Percentiles rank a stretch among this genome's conserved stretches.
Evolutionary conservation across 1,139 yeast species (phyloP).

Genomic region (Hanseniaspora sp.): DNA sequence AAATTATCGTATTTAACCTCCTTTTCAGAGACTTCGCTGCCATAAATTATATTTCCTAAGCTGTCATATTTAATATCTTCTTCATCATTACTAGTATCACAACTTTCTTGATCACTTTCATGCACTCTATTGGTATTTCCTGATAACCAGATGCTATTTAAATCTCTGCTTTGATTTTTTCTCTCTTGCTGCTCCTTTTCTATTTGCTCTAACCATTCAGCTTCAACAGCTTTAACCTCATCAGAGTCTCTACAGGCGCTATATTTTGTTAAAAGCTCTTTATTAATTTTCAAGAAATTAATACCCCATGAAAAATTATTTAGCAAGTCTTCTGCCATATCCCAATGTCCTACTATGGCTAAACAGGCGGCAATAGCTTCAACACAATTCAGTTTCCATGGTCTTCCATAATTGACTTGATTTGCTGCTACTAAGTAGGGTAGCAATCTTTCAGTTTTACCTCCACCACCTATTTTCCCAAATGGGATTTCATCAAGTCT

Average conservation of each 20-base stretch:
- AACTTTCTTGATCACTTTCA: slow-evolving; percentile 19
- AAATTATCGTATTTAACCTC: slow-evolving; percentile 24
- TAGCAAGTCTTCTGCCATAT: slow-evolving; percentile 73
- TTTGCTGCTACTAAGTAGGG: slow-evolving; percentile 95
- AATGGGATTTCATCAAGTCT: slow-evolving; percentile 92
- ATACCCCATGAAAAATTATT: slow-evolving; percentile 88
- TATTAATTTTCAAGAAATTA: slow-evolving; percentile 70
- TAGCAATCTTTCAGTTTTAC: slow-evolving; percentile 70
- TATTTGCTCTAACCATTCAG: slow-evolving; percentile 56
- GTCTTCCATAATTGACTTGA: slow-evolving; percentile 92
- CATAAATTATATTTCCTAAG: slow-evolving; percentile 23
- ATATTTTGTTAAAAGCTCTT: slow-evolving; percentile 64
- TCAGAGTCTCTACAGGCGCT: slow-evolving; percentile 71
- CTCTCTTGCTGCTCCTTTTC: slow-evolving; percentile 62
- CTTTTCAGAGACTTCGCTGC: slow-evolving; percentile 19
- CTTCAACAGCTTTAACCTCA: slow-evolving; percentile 63
- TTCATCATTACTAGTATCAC: slow-evolving; percentile 22
- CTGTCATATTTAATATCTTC: slow-evolving; percentile 26
- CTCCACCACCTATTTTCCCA: slow-evolving; percentile 90
- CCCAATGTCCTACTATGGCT: slow-evolving; percentile 82
- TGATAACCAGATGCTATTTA: slow-evolving; percentile 58
- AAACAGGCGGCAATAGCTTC: slow-evolving; percentile 97
- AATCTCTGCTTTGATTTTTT: slow-evolving; percentile 39
- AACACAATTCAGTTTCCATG: slow-evolving; percentile 92
- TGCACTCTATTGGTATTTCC: slow-evolving; percentile 56